A percentile compares a stretch with the other conserved stretches of the same genome.
Conservation (phyloP, 164 flowering plant species). For the Vitis amurensis region DNA sequence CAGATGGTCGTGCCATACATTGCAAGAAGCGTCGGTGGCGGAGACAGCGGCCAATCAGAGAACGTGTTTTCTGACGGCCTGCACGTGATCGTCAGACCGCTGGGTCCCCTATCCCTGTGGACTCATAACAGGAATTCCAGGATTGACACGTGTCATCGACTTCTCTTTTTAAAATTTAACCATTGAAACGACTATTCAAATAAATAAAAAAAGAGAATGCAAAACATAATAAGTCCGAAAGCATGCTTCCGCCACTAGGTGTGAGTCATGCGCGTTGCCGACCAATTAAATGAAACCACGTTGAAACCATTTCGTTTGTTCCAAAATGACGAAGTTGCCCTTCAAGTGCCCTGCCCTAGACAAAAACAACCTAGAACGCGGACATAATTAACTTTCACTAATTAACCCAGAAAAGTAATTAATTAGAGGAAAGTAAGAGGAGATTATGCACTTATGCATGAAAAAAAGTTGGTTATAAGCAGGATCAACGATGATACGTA, state of each 20-base stretch:
- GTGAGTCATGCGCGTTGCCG: conserved; percentile 15
- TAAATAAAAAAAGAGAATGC: not conserved
- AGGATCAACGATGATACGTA: not conserved
- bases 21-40: conserved; percentile 3
- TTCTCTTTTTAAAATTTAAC: not conserved
- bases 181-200: not conserved
- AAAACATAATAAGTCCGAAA: conserved; percentile 18
- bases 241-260: conserved; percentile 23
- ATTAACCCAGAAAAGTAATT: not conserved
- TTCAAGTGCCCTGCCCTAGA: not conserved
- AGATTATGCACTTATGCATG: not conserved
- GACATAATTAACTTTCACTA: not conserved
- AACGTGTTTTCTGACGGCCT: conserved; percentile 35
- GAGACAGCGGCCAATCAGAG: conserved; percentile 11
- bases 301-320: not conserved
- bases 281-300: conserved; percentile 23
- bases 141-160: conserved; percentile 13
- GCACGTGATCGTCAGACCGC: conserved; percentile 27
- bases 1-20: conserved; percentile 1
- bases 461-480: conserved; percentile 9
- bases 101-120: not conserved
- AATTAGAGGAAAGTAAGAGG: not conserved
- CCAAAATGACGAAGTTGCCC: conserved; percentile 4
- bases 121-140: not conserved
- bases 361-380: not conserved